Percentiles rank a stretch among this genome's conserved stretches.
These are phyloP conservation scores for Areca catechu DNA, from an alignment of 176 grass and related monocot genomes.

Conservation along the genomic window DNA sequence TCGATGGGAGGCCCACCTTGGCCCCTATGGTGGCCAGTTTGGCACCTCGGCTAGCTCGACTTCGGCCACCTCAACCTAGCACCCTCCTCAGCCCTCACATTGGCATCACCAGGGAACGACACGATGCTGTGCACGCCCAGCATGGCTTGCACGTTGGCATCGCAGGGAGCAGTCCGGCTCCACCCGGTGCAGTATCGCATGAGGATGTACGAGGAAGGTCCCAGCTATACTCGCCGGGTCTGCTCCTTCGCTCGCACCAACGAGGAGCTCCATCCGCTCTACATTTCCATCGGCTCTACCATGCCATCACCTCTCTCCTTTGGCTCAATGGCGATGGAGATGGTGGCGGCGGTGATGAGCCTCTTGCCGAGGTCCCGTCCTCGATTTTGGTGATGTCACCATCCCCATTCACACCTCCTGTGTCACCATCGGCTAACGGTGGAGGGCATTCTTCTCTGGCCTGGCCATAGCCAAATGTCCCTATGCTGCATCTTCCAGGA, in stretches of 20 bases:
- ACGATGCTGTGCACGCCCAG: too few relatives aligned
- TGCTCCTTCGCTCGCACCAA: slow-evolving; percentile 61
- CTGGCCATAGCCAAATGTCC: slow-evolving; percentile 19
- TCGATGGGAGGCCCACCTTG: too few relatives aligned
- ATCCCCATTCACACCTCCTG: slow-evolving; percentile 20
- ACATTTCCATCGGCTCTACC: slow-evolving; percentile 42
- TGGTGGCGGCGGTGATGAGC: slow-evolving; percentile 59
- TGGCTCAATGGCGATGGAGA: slow-evolving; percentile 41
- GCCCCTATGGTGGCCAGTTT: too few relatives aligned
- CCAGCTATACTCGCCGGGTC: slow-evolving; percentile 45
- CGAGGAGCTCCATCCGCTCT: slow-evolving; percentile 64
- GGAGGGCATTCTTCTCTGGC: slow-evolving; percentile 13
- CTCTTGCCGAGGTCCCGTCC: slow-evolving; percentile 58
- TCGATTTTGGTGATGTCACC: slow-evolving; percentile 27
- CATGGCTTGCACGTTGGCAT: too few relatives aligned
- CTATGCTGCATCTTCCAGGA: slow-evolving; percentile 9
- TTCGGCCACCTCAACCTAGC: too few relatives aligned
- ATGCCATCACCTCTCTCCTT: slow-evolving; percentile 54
- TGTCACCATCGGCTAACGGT: slow-evolving; percentile 11
- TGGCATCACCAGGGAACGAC: too few relatives aligned
- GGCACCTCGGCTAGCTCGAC: too few relatives aligned
- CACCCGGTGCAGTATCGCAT: too few relatives aligned
- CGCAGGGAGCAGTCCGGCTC: too few relatives aligned
- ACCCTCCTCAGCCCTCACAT: too few relatives aligned
- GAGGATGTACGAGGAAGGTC: slow-evolving; percentile 62